Conservation (phyloP, 441 rosid genomes). For the Adansonia gregorii region DNA sequence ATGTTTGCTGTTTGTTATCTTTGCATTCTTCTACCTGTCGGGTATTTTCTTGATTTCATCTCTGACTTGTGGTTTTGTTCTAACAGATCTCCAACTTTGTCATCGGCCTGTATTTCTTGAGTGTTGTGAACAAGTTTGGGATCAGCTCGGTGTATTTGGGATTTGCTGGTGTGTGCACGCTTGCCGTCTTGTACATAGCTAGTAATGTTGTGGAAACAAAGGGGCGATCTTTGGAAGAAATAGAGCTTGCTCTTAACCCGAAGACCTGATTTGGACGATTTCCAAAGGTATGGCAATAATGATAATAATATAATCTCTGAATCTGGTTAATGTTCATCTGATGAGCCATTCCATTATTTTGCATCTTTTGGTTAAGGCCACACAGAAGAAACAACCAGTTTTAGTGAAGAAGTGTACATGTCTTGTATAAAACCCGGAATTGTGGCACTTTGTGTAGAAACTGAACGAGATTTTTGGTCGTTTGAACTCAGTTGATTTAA, state of each 20-base stretch:
- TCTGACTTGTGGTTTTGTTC: constrained; percentile 25
- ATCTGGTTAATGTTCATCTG: background rate
- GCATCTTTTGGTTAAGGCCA: background rate
- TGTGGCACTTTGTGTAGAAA: background rate
- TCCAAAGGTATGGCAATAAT: constrained; percentile 1
- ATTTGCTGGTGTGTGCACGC: constrained; percentile 72
- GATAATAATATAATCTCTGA: constrained; percentile 25
- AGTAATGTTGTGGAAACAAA: constrained; percentile 91
- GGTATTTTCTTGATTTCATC: constrained; percentile 1
- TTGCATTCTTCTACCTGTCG: background rate
- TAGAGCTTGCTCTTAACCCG: constrained; percentile 76
- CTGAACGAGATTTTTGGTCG: background rate
- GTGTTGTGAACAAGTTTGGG: constrained; percentile 87
- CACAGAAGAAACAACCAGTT: constrained; percentile 14
- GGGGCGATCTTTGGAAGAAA: constrained; percentile 94
- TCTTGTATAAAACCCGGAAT: background rate
- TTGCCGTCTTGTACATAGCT: constrained; percentile 82
- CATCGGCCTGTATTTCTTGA: constrained; percentile 90
- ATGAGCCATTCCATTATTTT: background rate
- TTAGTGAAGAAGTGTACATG: background rate
- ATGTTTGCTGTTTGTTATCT: background rate
- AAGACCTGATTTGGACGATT: constrained; percentile 36
- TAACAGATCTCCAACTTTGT: constrained; percentile 85
- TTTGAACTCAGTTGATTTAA: background rate
- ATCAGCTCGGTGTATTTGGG: constrained; percentile 91